A percentile compares a stretch with the other conserved stretches of the same genome.
phyloP scores from a whole-genome alignment of 2,329 filamentous ascomycete species.

The Lecanicillium sp. region DNA sequence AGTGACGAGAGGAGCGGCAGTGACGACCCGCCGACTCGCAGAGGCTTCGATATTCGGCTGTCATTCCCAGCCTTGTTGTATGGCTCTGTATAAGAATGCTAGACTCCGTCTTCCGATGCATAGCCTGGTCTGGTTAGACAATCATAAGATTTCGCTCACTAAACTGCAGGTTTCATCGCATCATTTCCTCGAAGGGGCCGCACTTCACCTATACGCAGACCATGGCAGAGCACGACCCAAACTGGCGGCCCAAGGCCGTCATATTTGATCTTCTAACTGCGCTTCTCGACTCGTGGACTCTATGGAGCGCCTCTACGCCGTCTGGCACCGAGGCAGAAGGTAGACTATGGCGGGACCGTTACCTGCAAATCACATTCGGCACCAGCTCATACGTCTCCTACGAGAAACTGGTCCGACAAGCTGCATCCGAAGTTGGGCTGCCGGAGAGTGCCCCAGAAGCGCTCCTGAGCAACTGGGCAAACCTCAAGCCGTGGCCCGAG shows the following conservation, averaged over 20 bases:
- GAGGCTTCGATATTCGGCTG: too few relatives aligned
- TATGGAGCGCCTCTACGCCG: slow-evolving; percentile 26
- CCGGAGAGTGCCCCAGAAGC: slow-evolving; percentile 18
- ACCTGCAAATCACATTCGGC: slow-evolving; percentile 29
- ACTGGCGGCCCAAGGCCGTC: slow-evolving; percentile 24
- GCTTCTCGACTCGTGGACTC: slow-evolving; percentile 29
- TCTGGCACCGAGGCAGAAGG: slow-evolving; percentile 18
- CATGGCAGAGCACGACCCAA: not conserved
- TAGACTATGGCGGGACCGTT: slow-evolving; percentile 26
- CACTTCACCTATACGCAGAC: not conserved
- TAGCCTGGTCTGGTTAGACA: too few relatives aligned
- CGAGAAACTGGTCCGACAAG: slow-evolving; percentile 20
- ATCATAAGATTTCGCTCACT: too few relatives aligned
- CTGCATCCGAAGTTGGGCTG: slow-evolving; percentile 22
- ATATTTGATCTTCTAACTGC: slow-evolving; percentile 33
- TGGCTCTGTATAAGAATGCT: too few relatives aligned
- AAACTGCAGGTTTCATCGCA: too few relatives aligned
- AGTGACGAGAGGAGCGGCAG: too few relatives aligned
- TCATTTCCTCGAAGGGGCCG: too few relatives aligned
- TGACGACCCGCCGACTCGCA: too few relatives aligned
- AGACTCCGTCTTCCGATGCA: too few relatives aligned
- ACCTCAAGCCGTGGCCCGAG: slow-evolving; percentile 19
- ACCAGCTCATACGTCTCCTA: slow-evolving; percentile 24
- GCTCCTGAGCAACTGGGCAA: slow-evolving; percentile 20
- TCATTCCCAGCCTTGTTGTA: too few relatives aligned